Conservation (phyloP, 2,329 filamentous ascomycete species). For the Ascochyta fabae region DNA sequence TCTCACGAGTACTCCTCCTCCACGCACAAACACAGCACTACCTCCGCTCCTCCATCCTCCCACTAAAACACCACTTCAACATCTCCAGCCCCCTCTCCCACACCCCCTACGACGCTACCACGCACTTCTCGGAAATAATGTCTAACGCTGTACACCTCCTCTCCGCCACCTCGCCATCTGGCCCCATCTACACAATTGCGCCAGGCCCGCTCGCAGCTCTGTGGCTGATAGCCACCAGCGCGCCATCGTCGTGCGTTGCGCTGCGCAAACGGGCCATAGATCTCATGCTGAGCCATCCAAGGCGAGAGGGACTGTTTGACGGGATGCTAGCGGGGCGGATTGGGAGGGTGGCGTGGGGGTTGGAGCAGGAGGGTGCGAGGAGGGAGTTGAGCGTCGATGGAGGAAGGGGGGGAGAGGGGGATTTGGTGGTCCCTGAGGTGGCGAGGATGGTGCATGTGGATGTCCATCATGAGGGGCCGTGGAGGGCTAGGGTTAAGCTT, state of each 20-base stretch:
- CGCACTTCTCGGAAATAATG: constrained; percentile 26
- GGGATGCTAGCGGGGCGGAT: constrained; percentile 65
- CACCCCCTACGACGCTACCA: constrained; percentile 24
- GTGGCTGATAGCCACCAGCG: constrained; percentile 34
- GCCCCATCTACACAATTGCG: constrained; percentile 37
- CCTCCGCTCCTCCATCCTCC: constrained; percentile 20
- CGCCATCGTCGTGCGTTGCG: constrained; percentile 24
- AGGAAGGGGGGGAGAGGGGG: constrained; percentile 17
- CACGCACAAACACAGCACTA: constrained; percentile 23
- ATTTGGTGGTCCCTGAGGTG: constrained; percentile 29
- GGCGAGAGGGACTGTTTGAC: constrained; percentile 60
- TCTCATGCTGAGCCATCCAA: constrained; percentile 35
- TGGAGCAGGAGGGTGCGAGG: constrained; percentile 36
- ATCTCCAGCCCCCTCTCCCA: constrained; percentile 20
- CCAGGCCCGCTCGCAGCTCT: constrained; percentile 35
- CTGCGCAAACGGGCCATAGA: constrained; percentile 35
- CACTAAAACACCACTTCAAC: constrained; percentile 17
- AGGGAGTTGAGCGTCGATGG: constrained; percentile 14
- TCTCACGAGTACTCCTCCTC: constrained; percentile 21
- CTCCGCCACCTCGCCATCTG: constrained; percentile 1
- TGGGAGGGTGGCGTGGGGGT: constrained; percentile 30
- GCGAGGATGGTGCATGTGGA: constrained; percentile 29
- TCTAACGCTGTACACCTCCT: constrained; percentile 21
- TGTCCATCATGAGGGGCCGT: constrained; percentile 27
- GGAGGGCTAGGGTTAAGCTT: constrained; percentile 28